Percentiles rank a stretch among this genome's conserved stretches.
These are phyloP conservation scores for Haplosporangium sp. DNA, from an alignment of 371 early-diverging fungal genomes.

Conservation along the genomic window DNA sequence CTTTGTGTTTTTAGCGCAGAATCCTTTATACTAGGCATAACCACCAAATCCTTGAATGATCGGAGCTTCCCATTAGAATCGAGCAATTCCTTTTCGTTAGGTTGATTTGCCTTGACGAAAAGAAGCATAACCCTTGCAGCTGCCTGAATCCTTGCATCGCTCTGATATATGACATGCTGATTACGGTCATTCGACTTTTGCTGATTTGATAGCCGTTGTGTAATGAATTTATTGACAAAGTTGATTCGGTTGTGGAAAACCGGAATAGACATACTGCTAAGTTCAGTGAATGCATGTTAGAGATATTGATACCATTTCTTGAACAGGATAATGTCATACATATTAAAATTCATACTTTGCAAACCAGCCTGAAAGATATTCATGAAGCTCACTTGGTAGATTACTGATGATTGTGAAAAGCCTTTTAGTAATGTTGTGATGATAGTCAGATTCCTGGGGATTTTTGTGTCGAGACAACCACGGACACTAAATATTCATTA, in stretches of 20 bases:
- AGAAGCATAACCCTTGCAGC: constrained; percentile 86
- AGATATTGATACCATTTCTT: neutral
- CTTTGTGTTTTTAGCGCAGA: constrained; percentile 73
- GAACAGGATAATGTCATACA: neutral
- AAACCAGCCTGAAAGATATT: constrained; percentile 85
- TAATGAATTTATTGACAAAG: constrained; percentile 82
- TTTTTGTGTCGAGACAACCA: constrained; percentile 73
- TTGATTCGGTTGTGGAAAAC: constrained; percentile 81
- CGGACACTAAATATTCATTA: constrained; percentile 66
- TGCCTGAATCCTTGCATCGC: constrained; percentile 88
- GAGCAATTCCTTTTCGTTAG: constrained; percentile 24
- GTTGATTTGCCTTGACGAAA: constrained; percentile 42
- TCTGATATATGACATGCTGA: constrained; percentile 60
- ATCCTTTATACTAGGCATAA: constrained; percentile 60
- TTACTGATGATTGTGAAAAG: constrained; percentile 81
- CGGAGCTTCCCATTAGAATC: constrained; percentile 27
- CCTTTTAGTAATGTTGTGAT: constrained; percentile 78
- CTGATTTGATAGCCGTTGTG: constrained; percentile 79
- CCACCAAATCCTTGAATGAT: constrained; percentile 23
- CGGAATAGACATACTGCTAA: constrained; percentile 65
- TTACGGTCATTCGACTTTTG: constrained; percentile 56
- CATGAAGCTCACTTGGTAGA: constrained; percentile 81
- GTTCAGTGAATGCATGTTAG: neutral
- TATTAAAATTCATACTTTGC: constrained; percentile 58
- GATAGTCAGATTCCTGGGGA: constrained; percentile 76